These are phyloP conservation scores for Cyberlindnera misumaiensis DNA, from an alignment of 805 yeast species.

Conservation along the genomic window DNA sequence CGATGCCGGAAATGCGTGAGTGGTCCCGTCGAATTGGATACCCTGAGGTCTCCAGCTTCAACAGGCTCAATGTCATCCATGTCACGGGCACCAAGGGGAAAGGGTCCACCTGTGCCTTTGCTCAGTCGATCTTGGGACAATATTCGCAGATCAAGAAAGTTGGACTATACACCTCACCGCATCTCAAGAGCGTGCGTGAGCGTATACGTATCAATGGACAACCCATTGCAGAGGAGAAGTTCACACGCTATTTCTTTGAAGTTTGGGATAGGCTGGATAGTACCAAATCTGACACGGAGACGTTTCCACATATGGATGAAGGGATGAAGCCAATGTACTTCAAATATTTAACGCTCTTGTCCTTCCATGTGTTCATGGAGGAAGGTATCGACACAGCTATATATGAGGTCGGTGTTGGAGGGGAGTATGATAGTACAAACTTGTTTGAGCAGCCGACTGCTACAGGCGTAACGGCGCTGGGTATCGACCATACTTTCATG, in stretches of 20 bases:
- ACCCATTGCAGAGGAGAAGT: conserved; percentile 74
- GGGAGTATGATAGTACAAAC: conserved; percentile 95
- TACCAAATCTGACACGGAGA: conserved; percentile 45
- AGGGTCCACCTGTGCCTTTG: conserved; percentile 96
- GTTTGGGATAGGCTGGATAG: conserved; percentile 78
- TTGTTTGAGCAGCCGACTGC: conserved; percentile 72
- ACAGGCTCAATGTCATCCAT: conserved; percentile 74
- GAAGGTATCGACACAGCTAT: conserved; percentile 93
- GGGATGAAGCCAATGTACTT: conserved; percentile 87
- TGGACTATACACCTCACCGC: conserved; percentile 96
- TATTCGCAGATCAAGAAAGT: conserved; percentile 53
- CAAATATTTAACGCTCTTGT: conserved; percentile 79
- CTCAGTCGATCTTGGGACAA: conserved; percentile 70
- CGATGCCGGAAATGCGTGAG: conserved; percentile 81
- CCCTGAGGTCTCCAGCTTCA: conserved; percentile 50
- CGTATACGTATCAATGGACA: conserved; percentile 81
- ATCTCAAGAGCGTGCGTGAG: conserved; percentile 86
- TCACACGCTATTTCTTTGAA: conserved; percentile 87
- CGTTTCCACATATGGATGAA: conserved; percentile 68
- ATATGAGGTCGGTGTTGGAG: conserved; percentile 98
- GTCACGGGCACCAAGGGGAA: conserved; percentile 98
- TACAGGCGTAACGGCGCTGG: conserved; percentile 80
- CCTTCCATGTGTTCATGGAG: conserved; percentile 82
- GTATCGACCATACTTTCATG: conserved; percentile 79
- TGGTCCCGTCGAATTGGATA: conserved; percentile 72